Evolutionary conservation across 495 filamentous ascomycete species (phyloP).

Genomic region (Aspergillus haitiensis): DNA sequence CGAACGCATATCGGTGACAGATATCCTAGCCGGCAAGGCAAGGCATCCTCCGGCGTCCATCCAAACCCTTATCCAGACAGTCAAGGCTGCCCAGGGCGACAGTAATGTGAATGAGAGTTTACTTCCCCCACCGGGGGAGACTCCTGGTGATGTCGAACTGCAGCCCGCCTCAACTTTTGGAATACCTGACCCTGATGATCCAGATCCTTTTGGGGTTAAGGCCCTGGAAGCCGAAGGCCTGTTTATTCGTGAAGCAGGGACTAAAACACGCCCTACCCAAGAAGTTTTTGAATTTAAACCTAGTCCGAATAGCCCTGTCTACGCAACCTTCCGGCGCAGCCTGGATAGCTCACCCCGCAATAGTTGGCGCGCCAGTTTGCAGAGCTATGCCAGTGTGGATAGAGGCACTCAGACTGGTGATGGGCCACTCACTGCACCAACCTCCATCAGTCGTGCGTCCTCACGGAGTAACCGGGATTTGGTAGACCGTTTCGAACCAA

Average conservation of each 20-base stretch:
- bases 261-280: conserved; percentile 62
- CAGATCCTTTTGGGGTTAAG: conserved; percentile 85
- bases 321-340: conserved; percentile 66
- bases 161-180: conserved; percentile 60
- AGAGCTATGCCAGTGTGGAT: conserved; percentile 57
- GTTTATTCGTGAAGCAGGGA: conserved; percentile 83
- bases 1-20: conserved; percentile 67
- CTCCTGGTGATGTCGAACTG: conserved; percentile 72
- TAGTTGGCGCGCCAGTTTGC: conserved; percentile 67
- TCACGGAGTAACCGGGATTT: conserved; percentile 48
- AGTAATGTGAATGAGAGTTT: conserved; percentile 62
- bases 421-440: conserved; percentile 44
- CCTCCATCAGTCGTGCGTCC: conserved; percentile 45
- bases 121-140: conserved; percentile 57
- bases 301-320: conserved; percentile 74
- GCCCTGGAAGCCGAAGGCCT: conserved; percentile 82
- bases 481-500: conserved; percentile 37
- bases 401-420: conserved; percentile 62
- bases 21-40: conserved; percentile 80
- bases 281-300: conserved; percentile 81
- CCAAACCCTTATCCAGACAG: conserved; percentile 68
- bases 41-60: conserved; percentile 64
- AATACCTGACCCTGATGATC: conserved; percentile 69
- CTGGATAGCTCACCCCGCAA: conserved; percentile 56
- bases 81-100: conserved; percentile 84